A percentile compares a stretch with the other conserved stretches of the same genome.
Evolutionary conservation across 495 filamentous ascomycete genomes (phyloP).

Genomic region (Platismatia glauca): DNA sequence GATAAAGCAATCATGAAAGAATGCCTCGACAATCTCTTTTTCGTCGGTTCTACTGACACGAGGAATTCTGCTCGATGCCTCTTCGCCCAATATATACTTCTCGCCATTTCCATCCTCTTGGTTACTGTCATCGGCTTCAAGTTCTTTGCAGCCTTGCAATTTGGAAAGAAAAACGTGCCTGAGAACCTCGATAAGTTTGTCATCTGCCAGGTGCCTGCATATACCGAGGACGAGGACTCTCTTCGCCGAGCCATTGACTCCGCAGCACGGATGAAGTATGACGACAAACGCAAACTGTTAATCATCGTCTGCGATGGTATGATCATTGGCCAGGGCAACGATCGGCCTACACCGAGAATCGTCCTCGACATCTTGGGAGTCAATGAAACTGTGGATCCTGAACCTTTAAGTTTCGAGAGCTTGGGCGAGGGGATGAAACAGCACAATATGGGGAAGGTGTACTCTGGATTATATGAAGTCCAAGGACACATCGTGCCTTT

Average conservation of each 20-base stretch:
- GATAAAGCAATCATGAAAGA: conserved; percentile 61
- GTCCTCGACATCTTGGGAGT: conserved; percentile 96
- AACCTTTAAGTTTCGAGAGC: conserved; percentile 94
- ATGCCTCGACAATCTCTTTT: conserved; percentile 93
- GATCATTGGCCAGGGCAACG: conserved; percentile 98
- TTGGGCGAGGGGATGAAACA: conserved; percentile 93
- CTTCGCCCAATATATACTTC: conserved; percentile 84
- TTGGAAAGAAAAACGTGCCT: conserved; percentile 79
- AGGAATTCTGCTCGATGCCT: conserved; percentile 76
- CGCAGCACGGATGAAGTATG: conserved; percentile 89
- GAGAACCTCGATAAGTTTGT: conserved; percentile 98
- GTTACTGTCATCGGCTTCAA: conserved; percentile 83
- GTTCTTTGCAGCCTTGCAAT: conserved; percentile 93
- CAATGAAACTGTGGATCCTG: conserved; percentile 86
- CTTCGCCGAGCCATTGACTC: conserved; percentile 95
- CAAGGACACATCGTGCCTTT: conserved; percentile 97
- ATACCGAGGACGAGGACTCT: conserved; percentile 97
- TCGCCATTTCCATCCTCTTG: conserved; percentile 80
- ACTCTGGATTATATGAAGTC: conserved; percentile 95
- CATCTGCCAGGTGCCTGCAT: conserved; percentile 94
- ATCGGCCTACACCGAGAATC: conserved; percentile 88
- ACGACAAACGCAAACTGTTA: conserved; percentile 95
- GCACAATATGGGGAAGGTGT: conserved; percentile 99
- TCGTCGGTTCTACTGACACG: conserved; percentile 85
- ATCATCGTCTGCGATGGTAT: conserved; percentile 96